Percentiles rank a stretch among this genome's conserved stretches.
Conservation (phyloP, 202 grass and related monocot genomes). For the Hordeum pubiflorum region DNA sequence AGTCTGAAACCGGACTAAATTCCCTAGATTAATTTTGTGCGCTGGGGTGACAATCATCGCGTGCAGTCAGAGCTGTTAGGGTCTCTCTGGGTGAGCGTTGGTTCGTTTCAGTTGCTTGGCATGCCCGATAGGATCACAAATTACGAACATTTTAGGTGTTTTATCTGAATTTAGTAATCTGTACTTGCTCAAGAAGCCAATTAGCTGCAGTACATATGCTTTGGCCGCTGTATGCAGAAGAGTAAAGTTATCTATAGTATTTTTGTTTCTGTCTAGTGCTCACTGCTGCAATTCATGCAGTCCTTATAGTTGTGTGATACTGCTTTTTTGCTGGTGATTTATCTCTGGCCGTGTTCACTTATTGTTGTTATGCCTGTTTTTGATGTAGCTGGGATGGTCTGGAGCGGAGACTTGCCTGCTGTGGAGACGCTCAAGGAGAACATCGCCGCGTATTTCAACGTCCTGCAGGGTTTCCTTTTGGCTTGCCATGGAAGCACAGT, state of each 20-base stretch:
- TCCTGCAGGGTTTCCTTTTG: slow-evolving; percentile 82
- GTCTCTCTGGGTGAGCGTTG: neutral
- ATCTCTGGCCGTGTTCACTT: neutral
- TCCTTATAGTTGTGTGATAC: neutral
- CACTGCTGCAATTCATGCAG: neutral
- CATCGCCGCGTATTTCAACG: slow-evolving; percentile 66
- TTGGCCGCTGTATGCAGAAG: neutral
- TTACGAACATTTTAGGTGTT: neutral
- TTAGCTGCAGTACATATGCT: neutral
- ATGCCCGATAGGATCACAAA: neutral
- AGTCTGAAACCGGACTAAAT: neutral
- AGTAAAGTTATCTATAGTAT: neutral
- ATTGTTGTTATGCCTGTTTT: neutral
- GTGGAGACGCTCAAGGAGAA: slow-evolving; percentile 71
- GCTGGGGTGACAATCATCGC: neutral
- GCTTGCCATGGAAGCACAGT: slow-evolving; percentile 68
- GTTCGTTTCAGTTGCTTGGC: neutral
- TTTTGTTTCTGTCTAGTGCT: slow-evolving; percentile 1
- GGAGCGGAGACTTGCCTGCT: slow-evolving; percentile 66
- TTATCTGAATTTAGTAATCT: neutral
- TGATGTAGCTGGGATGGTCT: slow-evolving; percentile 78
- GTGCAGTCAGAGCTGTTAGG: neutral
- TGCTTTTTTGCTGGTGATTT: neutral
- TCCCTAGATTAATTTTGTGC: neutral
- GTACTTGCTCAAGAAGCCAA: neutral